Evolutionary conservation across 1,284 basidiomycete genomes (phyloP).

Genomic region (Vanrija humicola): DNA sequence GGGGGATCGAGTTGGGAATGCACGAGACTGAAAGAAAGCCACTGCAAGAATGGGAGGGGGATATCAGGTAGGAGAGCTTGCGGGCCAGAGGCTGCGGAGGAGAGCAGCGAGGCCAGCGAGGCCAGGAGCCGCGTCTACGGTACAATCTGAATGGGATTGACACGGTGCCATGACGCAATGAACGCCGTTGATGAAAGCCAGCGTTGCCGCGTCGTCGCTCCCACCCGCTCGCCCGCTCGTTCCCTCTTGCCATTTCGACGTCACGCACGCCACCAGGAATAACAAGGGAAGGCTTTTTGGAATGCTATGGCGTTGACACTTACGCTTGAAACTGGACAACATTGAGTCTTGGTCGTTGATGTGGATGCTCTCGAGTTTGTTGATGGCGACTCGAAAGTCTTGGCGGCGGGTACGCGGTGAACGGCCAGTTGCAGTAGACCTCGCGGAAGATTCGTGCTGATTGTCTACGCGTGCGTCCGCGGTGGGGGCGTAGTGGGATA

Average conservation of each 20-base stretch:
- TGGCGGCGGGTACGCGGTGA: constrained; percentile 1
- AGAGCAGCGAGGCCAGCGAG: too few relatives aligned
- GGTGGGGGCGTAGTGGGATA: not conserved
- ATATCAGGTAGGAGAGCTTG: too few relatives aligned
- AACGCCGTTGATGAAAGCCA: not conserved
- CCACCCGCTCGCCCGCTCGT: too few relatives aligned
- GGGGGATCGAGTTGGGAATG: constrained; percentile 1
- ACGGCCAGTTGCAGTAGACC: not conserved
- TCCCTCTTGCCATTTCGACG: not conserved
- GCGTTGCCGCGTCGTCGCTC: too few relatives aligned
- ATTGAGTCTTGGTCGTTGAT: constrained; percentile 32
- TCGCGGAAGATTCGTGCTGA: not conserved
- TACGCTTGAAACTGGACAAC: constrained; percentile 47
- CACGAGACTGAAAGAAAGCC: not conserved
- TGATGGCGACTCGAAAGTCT: constrained; percentile 25
- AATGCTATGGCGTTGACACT: constrained; percentile 16
- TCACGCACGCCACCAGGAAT: not conserved
- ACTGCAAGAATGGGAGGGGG: not conserved
- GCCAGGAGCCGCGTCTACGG: too few relatives aligned
- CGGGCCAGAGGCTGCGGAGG: too few relatives aligned
- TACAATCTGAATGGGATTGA: too few relatives aligned
- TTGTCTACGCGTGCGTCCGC: not conserved
- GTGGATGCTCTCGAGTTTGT: constrained; percentile 27
- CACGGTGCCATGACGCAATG: not conserved
- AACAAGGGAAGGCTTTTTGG: not conserved